phyloP scores from a whole-genome alignment of 106 monocot genomes.

The Dioscorea zingiberensis region DNA sequence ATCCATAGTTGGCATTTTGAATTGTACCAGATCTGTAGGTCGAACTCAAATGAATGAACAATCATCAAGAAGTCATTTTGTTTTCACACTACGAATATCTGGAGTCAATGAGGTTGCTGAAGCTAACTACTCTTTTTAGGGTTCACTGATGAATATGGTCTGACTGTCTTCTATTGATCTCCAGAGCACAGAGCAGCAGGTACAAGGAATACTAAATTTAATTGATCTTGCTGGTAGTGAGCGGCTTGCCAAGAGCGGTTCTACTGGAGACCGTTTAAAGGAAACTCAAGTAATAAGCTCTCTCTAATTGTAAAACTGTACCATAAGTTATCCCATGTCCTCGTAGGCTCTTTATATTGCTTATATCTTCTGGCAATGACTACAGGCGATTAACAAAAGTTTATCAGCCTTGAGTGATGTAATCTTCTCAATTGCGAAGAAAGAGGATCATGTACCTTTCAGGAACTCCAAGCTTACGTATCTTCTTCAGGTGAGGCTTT shows the following conservation, averaged over 20 bases:
- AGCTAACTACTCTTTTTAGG: not conserved
- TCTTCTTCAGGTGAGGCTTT: conserved; percentile 60
- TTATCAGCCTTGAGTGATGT: conserved; percentile 82
- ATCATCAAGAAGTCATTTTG: conserved; percentile 93
- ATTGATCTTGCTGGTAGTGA: conserved; percentile 98
- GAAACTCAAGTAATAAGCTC: conserved; percentile 64
- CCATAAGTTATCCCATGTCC: not conserved
- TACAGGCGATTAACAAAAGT: conserved; percentile 90
- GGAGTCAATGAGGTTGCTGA: conserved; percentile 67
- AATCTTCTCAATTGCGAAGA: conserved; percentile 77
- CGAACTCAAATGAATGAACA: conserved; percentile 93
- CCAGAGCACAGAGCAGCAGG: conserved; percentile 84
- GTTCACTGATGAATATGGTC: not conserved
- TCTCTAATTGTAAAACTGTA: not conserved
- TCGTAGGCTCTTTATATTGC: not conserved
- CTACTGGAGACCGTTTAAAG: conserved; percentile 89
- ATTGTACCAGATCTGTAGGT: conserved; percentile 73
- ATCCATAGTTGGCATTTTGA: too few relatives aligned
- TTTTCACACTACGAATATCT: conserved; percentile 76
- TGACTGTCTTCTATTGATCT: not conserved
- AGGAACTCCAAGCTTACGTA: conserved; percentile 91
- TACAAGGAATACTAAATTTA: conserved; percentile 85
- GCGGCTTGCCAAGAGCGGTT: conserved; percentile 71
- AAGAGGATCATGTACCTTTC: conserved; percentile 87
- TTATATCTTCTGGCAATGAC: not conserved